Evolutionary conservation across 768 basidiomycete species (phyloP).

Genomic region (Lentinus tigrinus): DNA sequence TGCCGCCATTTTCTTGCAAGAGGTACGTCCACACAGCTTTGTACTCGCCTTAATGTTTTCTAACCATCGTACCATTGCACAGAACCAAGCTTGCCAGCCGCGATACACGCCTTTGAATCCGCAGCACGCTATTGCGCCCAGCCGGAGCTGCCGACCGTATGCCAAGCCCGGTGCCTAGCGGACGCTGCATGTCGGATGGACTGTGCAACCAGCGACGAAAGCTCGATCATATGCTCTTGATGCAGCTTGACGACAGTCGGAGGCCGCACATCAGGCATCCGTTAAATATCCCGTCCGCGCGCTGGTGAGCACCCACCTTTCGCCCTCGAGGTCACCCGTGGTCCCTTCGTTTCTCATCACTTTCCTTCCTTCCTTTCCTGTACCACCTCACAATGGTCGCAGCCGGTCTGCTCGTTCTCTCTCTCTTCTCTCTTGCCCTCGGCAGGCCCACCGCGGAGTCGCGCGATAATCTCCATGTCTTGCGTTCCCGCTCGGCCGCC

Average conservation of each 20-base stretch:
- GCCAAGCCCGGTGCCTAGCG: slow-evolving; percentile 15
- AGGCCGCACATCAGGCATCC: background rate
- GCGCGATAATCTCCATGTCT: slow-evolving; percentile 23
- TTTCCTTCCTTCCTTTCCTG: slow-evolving; percentile 15
- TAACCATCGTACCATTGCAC: too few species aligned
- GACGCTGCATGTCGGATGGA: background rate
- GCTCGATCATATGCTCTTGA: slow-evolving; percentile 14
- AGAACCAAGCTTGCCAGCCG: too few species aligned
- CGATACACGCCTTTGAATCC: background rate
- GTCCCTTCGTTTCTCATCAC: slow-evolving; percentile 15
- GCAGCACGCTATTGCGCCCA: background rate
- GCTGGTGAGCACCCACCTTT: slow-evolving; percentile 1
- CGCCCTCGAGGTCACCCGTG: slow-evolving; percentile 17
- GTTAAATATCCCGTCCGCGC: slow-evolving; percentile 3
- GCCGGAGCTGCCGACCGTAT: background rate
- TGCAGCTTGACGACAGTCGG: slow-evolving; percentile 14
- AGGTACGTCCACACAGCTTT: too few species aligned
- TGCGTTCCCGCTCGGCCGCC: slow-evolving; percentile 23
- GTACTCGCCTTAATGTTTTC: too few species aligned
- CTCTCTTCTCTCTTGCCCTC: slow-evolving; percentile 22
- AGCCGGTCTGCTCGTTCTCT: slow-evolving; percentile 23
- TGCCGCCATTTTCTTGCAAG: too few species aligned
- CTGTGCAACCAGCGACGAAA: slow-evolving; percentile 7
- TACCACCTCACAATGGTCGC: slow-evolving; percentile 16
- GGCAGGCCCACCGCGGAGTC: slow-evolving; percentile 21